phyloP scores from a whole-genome alignment of 2,329 filamentous ascomycete genomes.

The Fusarium sp. region DNA sequence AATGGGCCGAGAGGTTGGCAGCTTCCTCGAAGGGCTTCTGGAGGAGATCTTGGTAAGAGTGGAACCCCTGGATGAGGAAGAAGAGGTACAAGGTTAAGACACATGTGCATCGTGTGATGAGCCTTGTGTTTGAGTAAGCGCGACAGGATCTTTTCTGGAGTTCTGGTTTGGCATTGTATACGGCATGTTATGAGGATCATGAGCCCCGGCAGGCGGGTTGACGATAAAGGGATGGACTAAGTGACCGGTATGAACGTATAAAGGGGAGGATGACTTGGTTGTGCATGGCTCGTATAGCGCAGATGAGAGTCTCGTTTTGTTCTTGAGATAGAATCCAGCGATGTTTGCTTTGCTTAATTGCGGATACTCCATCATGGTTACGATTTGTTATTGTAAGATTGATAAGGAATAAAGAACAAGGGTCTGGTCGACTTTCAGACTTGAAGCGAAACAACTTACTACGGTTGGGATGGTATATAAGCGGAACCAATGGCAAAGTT shows the following conservation, averaged over 20 bases:
- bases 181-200: constrained; percentile 35
- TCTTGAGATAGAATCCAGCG: constrained; percentile 8
- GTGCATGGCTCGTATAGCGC: constrained; percentile 16
- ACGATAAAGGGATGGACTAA: constrained; percentile 27
- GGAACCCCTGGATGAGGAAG: constrained; percentile 87
- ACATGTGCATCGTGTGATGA: not conserved
- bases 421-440: not conserved
- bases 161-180: constrained; percentile 41
- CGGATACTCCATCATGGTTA: constrained; percentile 4
- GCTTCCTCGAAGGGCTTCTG: constrained; percentile 90
- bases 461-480: not conserved
- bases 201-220: constrained; percentile 11
- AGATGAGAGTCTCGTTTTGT: constrained; percentile 11
- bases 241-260: constrained; percentile 16
- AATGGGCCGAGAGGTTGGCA: constrained; percentile 92
- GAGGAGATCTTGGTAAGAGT: constrained; percentile 95
- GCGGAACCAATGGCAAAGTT: not conserved
- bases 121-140: constrained; percentile 12
- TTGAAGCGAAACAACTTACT: not conserved
- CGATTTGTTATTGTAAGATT: not conserved
- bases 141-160: constrained; percentile 27
- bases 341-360: constrained; percentile 3
- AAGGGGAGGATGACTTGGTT: constrained; percentile 18
- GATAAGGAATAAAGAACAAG: not conserved
- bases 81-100: constrained; percentile 51